These are phyloP conservation scores for Triadica sebifera DNA, from an alignment of 345 rosid species.

Conservation along the genomic window DNA sequence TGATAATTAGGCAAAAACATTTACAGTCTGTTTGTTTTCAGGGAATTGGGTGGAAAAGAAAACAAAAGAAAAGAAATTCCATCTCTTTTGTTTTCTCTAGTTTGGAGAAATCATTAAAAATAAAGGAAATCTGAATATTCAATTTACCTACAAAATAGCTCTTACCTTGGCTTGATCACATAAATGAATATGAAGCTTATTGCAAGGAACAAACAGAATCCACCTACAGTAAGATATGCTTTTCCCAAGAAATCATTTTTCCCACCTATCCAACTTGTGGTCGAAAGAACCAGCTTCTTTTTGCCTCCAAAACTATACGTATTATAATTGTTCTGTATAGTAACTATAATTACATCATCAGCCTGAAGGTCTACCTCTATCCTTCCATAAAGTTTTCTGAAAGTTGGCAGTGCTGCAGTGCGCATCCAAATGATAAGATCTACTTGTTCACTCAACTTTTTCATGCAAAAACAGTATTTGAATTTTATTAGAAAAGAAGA, in stretches of 20 bases:
- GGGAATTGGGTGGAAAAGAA: too few species aligned
- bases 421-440: conserved; percentile 67
- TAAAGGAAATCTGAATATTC: too few species aligned
- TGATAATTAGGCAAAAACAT: not conserved
- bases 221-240: conserved; percentile 48
- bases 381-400: conserved; percentile 56
- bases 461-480: conserved; percentile 9
- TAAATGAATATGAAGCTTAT: conserved; percentile 42
- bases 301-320: conserved; percentile 52
- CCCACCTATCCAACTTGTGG: conserved; percentile 58
- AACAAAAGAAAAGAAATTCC: too few species aligned
- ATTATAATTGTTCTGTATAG: conserved; percentile 50
- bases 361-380: conserved; percentile 45
- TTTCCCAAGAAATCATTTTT: conserved; percentile 53
- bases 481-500: not conserved
- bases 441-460: conserved; percentile 57
- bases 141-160: not conserved
- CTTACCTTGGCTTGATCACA: conserved; percentile 50
- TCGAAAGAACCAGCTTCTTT: conserved; percentile 57
- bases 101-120: too few species aligned
- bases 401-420: conserved; percentile 55
- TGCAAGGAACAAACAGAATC: conserved; percentile 46
- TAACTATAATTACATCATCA: conserved; percentile 34
- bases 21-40: too few species aligned
- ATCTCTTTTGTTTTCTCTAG: too few species aligned